A percentile compares a stretch with the other conserved stretches of the same genome.
Conservation (phyloP, 179 eudicot genomes). For the Spinacia oleracea region DNA sequence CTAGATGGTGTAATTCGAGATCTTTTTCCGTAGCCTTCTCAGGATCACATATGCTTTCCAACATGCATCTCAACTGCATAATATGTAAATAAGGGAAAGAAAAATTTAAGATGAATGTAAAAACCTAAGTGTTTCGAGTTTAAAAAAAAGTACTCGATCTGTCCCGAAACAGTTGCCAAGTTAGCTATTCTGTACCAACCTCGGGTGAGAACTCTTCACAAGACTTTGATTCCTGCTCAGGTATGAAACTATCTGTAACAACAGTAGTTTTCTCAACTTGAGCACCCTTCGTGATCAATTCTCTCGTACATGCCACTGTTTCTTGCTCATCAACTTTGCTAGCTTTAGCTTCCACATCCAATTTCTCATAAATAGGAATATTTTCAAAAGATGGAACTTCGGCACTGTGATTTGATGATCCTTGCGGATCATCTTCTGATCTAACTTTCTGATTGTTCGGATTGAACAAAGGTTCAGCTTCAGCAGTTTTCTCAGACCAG, state of each 20-base stretch:
- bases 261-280: constrained; percentile 27
- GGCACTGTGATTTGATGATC: constrained; percentile 14
- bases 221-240: constrained; percentile 18
- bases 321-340: constrained; percentile 11
- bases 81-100: neutral
- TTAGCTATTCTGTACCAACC: constrained; percentile 2
- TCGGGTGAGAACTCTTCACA: constrained; percentile 12
- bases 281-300: constrained; percentile 11
- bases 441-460: constrained; percentile 18
- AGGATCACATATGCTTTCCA: constrained; percentile 15
- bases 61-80: constrained; percentile 26
- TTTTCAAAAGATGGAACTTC: constrained; percentile 8
- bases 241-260: constrained; percentile 18
- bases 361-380: constrained; percentile 7
- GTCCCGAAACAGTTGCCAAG: neutral
- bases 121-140: neutral
- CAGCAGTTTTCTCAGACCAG: constrained; percentile 15
- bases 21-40: constrained; percentile 24
- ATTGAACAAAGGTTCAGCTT: constrained; percentile 1
- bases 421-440: constrained; percentile 21
- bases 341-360: constrained; percentile 13
- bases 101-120: neutral
- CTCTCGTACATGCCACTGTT: constrained; percentile 2
- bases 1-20: constrained; percentile 29
- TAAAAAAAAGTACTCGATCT: neutral